Conservation (phyloP, 2,329 filamentous ascomycete genomes). For the Fusarium sp. region DNA sequence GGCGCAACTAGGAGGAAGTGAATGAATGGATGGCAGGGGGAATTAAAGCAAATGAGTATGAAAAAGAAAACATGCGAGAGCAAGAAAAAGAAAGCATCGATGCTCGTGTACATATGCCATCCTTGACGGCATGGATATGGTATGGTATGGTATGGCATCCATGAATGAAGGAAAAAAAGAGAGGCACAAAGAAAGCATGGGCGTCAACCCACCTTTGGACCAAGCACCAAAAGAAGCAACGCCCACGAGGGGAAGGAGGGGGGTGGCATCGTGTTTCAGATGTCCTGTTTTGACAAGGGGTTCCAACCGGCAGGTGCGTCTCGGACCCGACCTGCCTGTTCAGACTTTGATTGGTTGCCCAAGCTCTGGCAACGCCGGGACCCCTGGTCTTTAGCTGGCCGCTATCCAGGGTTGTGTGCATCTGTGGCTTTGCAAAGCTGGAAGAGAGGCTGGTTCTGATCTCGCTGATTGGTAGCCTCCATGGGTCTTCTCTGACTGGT, state of each 20-base stretch:
- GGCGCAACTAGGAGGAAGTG: background rate
- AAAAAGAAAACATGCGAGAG: background rate
- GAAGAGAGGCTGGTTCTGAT: slow-evolving; percentile 6
- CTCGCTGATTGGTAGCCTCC: slow-evolving; percentile 24
- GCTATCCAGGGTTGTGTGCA: background rate
- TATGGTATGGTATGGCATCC: no score
- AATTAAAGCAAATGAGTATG: background rate
- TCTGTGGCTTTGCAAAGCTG: slow-evolving; percentile 18
- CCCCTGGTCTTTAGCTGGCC: slow-evolving; percentile 25
- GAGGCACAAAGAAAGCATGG: background rate
- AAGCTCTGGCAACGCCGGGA: slow-evolving; percentile 20
- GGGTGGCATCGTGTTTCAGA: slow-evolving; percentile 32
- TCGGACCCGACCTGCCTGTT: slow-evolving; percentile 16
- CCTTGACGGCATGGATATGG: background rate
- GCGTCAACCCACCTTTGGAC: background rate
- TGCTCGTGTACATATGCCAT: background rate
- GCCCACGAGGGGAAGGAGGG: slow-evolving; percentile 22
- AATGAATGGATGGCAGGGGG: background rate
- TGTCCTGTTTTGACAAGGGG: slow-evolving; percentile 30
- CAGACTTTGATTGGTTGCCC: slow-evolving; percentile 21
- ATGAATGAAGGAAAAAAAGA: background rate
- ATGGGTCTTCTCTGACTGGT: slow-evolving; percentile 1
- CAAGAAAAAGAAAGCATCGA: slow-evolving; percentile 13
- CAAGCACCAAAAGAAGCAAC: slow-evolving; percentile 12
- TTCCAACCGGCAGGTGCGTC: slow-evolving; percentile 36